Conservation (phyloP, 129 eudicot species). For the Artemisia annua region DNA sequence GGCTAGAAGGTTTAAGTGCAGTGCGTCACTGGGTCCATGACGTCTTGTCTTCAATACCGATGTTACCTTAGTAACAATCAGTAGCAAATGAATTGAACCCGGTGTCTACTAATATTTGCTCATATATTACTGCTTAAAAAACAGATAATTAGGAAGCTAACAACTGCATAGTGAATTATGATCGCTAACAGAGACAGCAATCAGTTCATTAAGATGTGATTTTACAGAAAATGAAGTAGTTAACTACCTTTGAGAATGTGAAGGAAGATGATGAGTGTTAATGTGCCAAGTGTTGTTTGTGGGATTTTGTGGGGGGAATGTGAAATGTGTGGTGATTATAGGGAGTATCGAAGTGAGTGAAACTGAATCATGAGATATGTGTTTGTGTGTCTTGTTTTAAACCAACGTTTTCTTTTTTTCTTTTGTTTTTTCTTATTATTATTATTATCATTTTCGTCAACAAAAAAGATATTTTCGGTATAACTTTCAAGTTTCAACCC, state of each 20-base stretch:
- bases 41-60: no score
- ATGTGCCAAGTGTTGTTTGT: background rate
- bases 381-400: constrained; percentile 10
- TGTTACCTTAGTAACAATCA: no score
- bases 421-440: background rate
- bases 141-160: background rate
- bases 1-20: no score
- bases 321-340: constrained; percentile 29
- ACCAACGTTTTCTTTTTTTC: constrained; percentile 17
- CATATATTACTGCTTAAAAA: background rate
- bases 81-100: no score
- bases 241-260: constrained; percentile 6
- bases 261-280: constrained; percentile 6
- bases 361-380: constrained; percentile 20
- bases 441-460: background rate
- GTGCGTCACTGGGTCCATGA: no score
- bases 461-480: no score
- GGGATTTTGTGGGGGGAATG: background rate
- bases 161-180: background rate
- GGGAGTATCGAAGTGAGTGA: constrained; percentile 37
- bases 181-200: no score
- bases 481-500: no score
- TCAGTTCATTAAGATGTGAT: no score
- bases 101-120: no score
- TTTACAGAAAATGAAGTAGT: background rate